A percentile compares a stretch with the other conserved stretches of the same genome.
Conservation (phyloP, 306 rosid genomes). For the Begonia loranthoides region DNA sequence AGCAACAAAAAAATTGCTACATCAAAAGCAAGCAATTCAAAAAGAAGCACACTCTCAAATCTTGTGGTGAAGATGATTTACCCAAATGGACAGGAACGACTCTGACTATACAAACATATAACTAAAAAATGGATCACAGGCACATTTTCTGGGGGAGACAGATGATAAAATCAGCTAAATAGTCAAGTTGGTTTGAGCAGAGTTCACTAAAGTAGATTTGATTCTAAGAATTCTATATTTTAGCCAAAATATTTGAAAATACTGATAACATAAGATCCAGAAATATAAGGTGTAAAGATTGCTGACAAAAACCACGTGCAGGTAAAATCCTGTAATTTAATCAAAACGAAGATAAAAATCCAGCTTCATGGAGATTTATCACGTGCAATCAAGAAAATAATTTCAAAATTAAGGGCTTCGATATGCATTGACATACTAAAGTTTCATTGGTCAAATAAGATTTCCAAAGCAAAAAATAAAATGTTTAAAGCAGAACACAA, state of each 20-base stretch:
- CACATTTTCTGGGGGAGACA: not conserved
- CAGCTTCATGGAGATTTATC: not conserved
- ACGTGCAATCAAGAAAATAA: not conserved
- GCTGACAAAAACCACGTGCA: too few species aligned
- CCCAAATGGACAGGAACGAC: too few species aligned
- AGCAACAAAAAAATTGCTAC: not conserved
- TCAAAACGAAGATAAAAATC: not conserved
- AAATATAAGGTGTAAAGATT: too few species aligned
- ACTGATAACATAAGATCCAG: too few species aligned
- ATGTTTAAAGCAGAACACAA: not conserved
- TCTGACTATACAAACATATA: not conserved
- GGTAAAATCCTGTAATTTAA: not conserved
- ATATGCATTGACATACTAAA: not conserved
- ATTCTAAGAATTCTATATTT: too few species aligned
- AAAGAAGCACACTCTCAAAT: not conserved
- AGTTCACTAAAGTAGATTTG: too few species aligned
- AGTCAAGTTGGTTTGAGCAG: too few species aligned
- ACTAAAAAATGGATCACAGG: not conserved
- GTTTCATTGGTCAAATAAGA: not conserved
- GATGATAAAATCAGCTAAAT: too few species aligned
- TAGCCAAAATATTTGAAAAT: too few species aligned
- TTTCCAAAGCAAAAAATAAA: not conserved
- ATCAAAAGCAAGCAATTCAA: not conserved
- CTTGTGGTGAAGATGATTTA: too few species aligned
- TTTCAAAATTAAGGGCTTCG: not conserved